These are phyloP conservation scores for Elongisporangium prolatum DNA, from an alignment of 352 stramenopile species.

Conservation along the genomic window DNA sequence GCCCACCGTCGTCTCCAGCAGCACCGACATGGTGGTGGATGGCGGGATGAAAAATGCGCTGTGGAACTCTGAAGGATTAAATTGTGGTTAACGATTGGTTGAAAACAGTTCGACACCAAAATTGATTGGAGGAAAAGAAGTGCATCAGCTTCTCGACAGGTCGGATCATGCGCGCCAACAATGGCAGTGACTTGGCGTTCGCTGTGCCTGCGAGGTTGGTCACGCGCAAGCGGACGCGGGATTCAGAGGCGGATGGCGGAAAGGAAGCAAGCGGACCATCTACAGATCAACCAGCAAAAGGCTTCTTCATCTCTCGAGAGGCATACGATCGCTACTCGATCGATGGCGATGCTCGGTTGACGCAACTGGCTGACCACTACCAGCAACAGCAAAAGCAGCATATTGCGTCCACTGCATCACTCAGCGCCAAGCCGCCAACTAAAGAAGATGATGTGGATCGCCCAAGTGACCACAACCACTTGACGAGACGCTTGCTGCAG, in stretches of 20 bases:
- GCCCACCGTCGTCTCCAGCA: conserved; percentile 91
- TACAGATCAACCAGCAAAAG: neutral
- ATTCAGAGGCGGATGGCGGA: neutral
- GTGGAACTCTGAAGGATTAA: neutral
- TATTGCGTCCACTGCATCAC: neutral
- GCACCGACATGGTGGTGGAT: conserved; percentile 80
- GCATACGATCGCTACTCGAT: conserved; percentile 35
- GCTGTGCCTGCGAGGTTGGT: neutral
- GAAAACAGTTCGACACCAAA: neutral
- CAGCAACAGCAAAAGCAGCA: conserved; percentile 17
- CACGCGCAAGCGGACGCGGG: neutral
- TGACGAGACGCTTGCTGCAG: neutral
- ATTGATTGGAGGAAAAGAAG: neutral
- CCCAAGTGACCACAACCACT: neutral
- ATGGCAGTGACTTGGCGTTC: neutral
- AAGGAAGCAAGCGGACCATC: neutral
- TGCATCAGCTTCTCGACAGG: neutral
- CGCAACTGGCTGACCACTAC: conserved; percentile 20
- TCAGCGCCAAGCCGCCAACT: neutral
- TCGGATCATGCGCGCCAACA: neutral
- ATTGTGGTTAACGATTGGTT: neutral
- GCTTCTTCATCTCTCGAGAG: conserved; percentile 28
- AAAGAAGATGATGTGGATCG: conserved; percentile 3
- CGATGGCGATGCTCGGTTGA: conserved; percentile 10
- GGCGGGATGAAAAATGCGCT: neutral